Evolutionary conservation across 176 grass and related monocot species (phyloP).

Genomic region (Triticum aestivum): IWGSC_CS_RefSeq_v2.1 NC_057805.1:510738085-510738584

Average conservation of each 20-base stretch:
- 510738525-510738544: neutral
- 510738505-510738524: neutral
- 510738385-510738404: constrained; percentile 8
- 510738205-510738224: neutral
- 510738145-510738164: neutral
- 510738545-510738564: neutral
- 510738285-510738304: neutral
- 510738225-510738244: neutral
- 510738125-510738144: neutral
- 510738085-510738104: neutral
- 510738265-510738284: neutral
- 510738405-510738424: neutral
- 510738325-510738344: neutral
- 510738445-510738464: neutral
- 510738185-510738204: neutral
- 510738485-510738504: neutral
- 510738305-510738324: neutral
- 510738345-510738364: neutral
- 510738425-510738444: neutral
- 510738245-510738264: neutral
- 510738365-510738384: neutral
- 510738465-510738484: constrained; percentile 10
- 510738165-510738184: neutral
- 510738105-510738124: neutral
- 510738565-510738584: neutral